These are phyloP conservation scores for Lactifluus piperatus DNA, from an alignment of 768 basidiomycete genomes.

Conservation along the genomic window DNA sequence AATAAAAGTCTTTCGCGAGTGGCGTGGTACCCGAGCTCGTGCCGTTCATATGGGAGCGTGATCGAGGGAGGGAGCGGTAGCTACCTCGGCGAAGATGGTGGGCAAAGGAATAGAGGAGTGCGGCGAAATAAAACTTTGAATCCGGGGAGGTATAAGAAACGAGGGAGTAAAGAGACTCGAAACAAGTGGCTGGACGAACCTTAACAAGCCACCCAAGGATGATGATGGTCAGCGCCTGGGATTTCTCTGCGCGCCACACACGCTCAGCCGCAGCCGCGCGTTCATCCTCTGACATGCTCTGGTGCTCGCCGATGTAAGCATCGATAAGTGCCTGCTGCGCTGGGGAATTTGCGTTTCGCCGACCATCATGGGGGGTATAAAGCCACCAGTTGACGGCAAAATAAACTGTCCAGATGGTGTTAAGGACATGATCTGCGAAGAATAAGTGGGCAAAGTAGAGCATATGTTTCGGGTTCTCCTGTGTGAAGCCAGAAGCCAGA, in stretches of 20 bases:
- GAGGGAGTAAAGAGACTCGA: background rate
- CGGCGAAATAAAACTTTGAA: constrained; percentile 78
- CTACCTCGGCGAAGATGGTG: constrained; percentile 86
- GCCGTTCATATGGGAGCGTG: constrained; percentile 17
- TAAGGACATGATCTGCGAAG: constrained; percentile 84
- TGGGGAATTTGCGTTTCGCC: constrained; percentile 65
- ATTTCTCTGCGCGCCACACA: constrained; percentile 89
- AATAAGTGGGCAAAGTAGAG: constrained; percentile 90
- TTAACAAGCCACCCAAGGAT: constrained; percentile 81
- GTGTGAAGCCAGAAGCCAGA: constrained; percentile 13
- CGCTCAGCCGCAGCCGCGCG: constrained; percentile 62
- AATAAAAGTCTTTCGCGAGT: constrained; percentile 25
- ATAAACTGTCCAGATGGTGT: constrained; percentile 85
- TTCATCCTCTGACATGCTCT: constrained; percentile 54
- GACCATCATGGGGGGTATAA: constrained; percentile 87
- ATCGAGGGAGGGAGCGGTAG: constrained; percentile 68
- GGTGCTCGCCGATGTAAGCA: constrained; percentile 32
- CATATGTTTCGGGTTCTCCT: constrained; percentile 85
- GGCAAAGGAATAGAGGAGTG: constrained; percentile 88
- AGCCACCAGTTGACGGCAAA: constrained; percentile 90
- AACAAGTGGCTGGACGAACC: constrained; percentile 37
- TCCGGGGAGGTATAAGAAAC: background rate
- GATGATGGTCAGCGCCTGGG: constrained; percentile 67
- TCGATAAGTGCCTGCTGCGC: constrained; percentile 84
- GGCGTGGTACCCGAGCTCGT: background rate